These are phyloP conservation scores for Cajanus cajan DNA, from an alignment of 306 rosid species.

Conservation along the genomic window DNA sequence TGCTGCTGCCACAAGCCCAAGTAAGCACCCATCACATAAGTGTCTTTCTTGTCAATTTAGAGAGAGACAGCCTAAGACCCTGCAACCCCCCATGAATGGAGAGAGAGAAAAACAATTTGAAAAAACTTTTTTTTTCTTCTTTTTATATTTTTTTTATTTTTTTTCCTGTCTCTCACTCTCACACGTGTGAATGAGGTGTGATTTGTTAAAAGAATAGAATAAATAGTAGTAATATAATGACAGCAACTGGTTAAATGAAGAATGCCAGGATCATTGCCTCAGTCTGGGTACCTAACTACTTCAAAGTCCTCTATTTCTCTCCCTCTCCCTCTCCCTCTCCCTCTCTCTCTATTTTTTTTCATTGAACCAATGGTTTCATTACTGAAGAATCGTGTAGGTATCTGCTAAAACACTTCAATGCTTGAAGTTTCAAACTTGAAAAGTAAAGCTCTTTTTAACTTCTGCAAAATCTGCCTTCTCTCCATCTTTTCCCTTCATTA, in stretches of 20 bases:
- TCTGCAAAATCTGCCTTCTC: conserved; percentile 15
- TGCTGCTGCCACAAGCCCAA: conserved; percentile 46
- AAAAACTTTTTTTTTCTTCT: neutral
- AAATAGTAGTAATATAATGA: conserved; percentile 31
- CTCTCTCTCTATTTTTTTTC: no score
- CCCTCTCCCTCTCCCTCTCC: neutral
- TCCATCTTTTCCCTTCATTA: neutral
- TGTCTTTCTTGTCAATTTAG: conserved; percentile 67
- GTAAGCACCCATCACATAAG: conserved; percentile 53
- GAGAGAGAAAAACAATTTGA: neutral
- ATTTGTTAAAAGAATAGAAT: conserved; percentile 26
- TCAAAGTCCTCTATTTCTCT: conserved; percentile 22
- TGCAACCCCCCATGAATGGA: conserved; percentile 37
- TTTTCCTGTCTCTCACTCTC: conserved; percentile 44
- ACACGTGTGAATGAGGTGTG: conserved; percentile 67
- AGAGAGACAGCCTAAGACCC: conserved; percentile 61
- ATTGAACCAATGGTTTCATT: neutral
- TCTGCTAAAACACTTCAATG: conserved; percentile 5
- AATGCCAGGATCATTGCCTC: conserved; percentile 41
- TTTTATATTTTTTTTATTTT: no score
- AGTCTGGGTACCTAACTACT: conserved; percentile 56
- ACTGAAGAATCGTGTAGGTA: conserved; percentile 30
- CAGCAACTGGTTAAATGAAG: conserved; percentile 36
- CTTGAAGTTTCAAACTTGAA: conserved; percentile 3
- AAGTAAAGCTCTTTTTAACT: conserved; percentile 32